Percentiles rank a stretch among this genome's conserved stretches.
Evolutionary conservation across 495 filamentous ascomycete genomes (phyloP).

Genomic region (Penicillium steckii): DNA sequence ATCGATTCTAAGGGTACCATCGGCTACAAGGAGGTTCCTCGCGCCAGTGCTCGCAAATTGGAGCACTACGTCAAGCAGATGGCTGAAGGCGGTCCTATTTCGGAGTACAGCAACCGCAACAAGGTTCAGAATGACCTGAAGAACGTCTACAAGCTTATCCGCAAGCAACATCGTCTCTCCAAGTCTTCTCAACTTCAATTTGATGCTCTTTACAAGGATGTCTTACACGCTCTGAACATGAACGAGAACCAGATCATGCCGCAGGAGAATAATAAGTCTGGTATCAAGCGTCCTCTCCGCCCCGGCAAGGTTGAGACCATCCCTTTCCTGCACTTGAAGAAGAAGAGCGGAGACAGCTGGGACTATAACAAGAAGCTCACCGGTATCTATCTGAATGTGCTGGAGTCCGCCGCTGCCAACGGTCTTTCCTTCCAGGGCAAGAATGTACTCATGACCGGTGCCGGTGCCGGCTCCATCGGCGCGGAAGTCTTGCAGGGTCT

Average conservation of each 20-base stretch:
- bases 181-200: slow-evolving; percentile 94
- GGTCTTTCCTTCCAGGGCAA: slow-evolving; percentile 93
- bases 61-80: slow-evolving; percentile 99
- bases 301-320: slow-evolving; percentile 94
- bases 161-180: slow-evolving; percentile 93
- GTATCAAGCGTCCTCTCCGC: slow-evolving; percentile 54
- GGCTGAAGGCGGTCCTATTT: slow-evolving; percentile 97
- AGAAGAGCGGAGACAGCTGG: slow-evolving; percentile 93
- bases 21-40: slow-evolving; percentile 83
- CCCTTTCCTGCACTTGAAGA: slow-evolving; percentile 95
- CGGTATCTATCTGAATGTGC: slow-evolving; percentile 82
- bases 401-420: slow-evolving; percentile 81
- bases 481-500: slow-evolving; percentile 97
- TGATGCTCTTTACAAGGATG: slow-evolving; percentile 88
- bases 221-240: slow-evolving; percentile 90
- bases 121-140: slow-evolving; percentile 96
- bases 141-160: slow-evolving; percentile 95
- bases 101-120: slow-evolving; percentile 95
- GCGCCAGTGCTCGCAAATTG: slow-evolving; percentile 88
- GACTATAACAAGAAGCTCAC: slow-evolving; percentile 99
- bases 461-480: slow-evolving; percentile 95
- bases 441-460: slow-evolving; percentile 97
- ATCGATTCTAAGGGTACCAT: slow-evolving; percentile 89
- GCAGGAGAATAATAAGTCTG: slow-evolving; percentile 73
- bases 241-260: slow-evolving; percentile 96